These are phyloP conservation scores for Starmerella potacharoeniae DNA, from an alignment of 805 yeast genomes.

Conservation along the genomic window DNA sequence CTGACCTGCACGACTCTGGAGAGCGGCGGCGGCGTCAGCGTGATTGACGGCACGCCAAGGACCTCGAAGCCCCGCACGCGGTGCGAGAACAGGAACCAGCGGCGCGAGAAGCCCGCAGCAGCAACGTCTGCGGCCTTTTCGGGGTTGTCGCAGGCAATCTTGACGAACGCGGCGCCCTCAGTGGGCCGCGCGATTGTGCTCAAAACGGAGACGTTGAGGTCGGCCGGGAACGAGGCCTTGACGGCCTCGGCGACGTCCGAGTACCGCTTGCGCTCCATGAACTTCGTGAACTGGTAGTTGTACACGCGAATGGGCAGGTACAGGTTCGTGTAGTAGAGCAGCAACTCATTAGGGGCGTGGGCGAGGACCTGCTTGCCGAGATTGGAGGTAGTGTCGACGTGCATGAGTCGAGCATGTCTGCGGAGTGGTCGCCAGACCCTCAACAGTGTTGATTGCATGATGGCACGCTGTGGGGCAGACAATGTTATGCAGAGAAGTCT, in stretches of 20 bases:
- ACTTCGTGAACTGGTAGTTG: constrained; percentile 3
- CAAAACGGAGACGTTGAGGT: constrained; percentile 34
- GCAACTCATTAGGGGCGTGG: background rate
- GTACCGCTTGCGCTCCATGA: constrained; percentile 16
- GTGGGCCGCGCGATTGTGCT: constrained; percentile 59
- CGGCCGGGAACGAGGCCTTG: background rate
- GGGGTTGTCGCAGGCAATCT: constrained; percentile 49
- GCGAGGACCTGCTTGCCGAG: background rate
- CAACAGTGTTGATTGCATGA: background rate
- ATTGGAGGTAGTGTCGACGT: background rate
- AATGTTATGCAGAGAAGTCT: background rate
- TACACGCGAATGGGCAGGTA: constrained; percentile 9
- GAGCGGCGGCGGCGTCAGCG: constrained; percentile 74
- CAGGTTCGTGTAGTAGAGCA: constrained; percentile 14
- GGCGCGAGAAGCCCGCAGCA: constrained; percentile 6
- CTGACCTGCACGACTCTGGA: constrained; percentile 49
- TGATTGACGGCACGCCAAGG: constrained; percentile 92
- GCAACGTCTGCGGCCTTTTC: constrained; percentile 12
- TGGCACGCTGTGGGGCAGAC: background rate
- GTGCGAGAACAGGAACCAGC: constrained; percentile 10
- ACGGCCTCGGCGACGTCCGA: background rate
- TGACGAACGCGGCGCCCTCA: constrained; percentile 92
- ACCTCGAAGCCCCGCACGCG: constrained; percentile 47
- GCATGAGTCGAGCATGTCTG: background rate
- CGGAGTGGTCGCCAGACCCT: background rate